Conservation (phyloP, 2,329 filamentous ascomycete species). For the Alternaria dauci region DNA sequence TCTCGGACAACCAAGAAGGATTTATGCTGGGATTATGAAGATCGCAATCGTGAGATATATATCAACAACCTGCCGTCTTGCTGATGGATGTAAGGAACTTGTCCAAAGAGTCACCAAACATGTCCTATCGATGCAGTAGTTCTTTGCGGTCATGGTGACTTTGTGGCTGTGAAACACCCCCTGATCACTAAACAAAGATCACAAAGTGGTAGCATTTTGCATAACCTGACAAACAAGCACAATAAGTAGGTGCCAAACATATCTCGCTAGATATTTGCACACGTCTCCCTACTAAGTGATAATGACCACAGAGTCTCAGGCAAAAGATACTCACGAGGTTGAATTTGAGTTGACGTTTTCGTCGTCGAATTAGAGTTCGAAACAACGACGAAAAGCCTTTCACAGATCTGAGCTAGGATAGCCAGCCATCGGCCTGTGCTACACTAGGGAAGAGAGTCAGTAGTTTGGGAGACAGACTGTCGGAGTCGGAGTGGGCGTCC, state of each 20-base stretch:
- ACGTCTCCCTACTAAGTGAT: background rate
- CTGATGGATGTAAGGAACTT: background rate
- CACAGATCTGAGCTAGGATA: conserved; percentile 6
- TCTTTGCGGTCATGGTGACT: background rate
- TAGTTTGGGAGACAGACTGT: conserved; percentile 3
- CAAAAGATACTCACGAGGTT: background rate
- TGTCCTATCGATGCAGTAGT: background rate
- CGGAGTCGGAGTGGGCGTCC: background rate
- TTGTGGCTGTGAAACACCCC: conserved; percentile 1
- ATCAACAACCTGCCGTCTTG: background rate
- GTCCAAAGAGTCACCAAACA: background rate
- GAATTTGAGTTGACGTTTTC: background rate
- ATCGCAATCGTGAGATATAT: background rate
- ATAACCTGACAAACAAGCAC: background rate
- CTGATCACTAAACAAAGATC: conserved; percentile 3
- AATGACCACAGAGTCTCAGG: background rate
- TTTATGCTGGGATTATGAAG: background rate
- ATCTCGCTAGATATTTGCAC: background rate
- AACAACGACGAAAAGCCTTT: conserved; percentile 3
- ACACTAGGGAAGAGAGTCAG: conserved; percentile 5
- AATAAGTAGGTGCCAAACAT: background rate
- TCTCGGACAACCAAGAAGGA: background rate
- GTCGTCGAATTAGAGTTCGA: conserved; percentile 3
- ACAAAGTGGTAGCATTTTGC: background rate
- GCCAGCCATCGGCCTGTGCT: conserved; percentile 11